These are phyloP conservation scores for Schwanniomyces etchellsii DNA, from an alignment of 1,139 yeast species.

Conservation along the genomic window DNA sequence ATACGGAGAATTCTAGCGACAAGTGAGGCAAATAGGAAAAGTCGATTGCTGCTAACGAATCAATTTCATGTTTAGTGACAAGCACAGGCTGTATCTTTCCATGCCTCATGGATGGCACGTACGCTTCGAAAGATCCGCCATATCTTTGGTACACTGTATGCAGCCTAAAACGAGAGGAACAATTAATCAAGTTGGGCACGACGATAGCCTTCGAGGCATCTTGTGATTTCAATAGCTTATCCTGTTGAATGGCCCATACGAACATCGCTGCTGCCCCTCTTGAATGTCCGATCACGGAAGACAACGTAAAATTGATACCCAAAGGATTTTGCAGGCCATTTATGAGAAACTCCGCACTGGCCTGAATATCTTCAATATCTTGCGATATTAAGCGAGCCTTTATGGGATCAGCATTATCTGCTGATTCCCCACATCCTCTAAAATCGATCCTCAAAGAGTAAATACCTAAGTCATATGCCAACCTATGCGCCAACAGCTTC, in stretches of 20 bases:
- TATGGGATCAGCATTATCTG: constrained; percentile 37
- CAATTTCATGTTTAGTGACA: constrained; percentile 49
- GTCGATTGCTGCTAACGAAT: constrained; percentile 49
- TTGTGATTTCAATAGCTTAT: constrained; percentile 21
- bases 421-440: constrained; percentile 78
- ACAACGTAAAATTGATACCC: constrained; percentile 40
- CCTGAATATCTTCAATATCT: constrained; percentile 65
- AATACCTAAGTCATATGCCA: constrained; percentile 57
- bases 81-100: constrained; percentile 40
- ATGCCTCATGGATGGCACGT: constrained; percentile 17
- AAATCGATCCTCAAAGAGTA: constrained; percentile 75
- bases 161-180: constrained; percentile 4
- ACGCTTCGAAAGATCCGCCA: constrained; percentile 11
- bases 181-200: constrained; percentile 47
- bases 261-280: constrained; percentile 79
- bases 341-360: constrained; percentile 41
- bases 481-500: constrained; percentile 50
- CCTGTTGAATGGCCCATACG: constrained; percentile 55
- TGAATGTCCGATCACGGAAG: constrained; percentile 67
- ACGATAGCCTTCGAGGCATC: constrained; percentile 24
- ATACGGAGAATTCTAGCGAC: constrained; percentile 44
- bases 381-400: constrained; percentile 54
- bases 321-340: constrained; percentile 30
- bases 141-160: constrained; percentile 31
- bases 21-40: constrained; percentile 37